phyloP scores from a whole-genome alignment of 2,329 filamentous ascomycete species.

The Fusarium tricinctum region DNA sequence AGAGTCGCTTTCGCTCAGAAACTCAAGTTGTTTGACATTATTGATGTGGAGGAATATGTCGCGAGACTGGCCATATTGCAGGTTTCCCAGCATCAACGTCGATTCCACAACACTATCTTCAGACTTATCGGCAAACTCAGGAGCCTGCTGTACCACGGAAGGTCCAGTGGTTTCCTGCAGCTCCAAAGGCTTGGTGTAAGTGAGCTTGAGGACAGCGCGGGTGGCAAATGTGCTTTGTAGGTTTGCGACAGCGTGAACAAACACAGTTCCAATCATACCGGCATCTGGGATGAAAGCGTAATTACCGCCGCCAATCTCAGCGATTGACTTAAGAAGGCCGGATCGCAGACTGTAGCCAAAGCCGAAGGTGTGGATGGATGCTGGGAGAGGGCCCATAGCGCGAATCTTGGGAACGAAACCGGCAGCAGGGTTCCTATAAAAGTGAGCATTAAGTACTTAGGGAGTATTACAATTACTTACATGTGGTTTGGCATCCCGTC shows the following conservation, averaged over 20 bases:
- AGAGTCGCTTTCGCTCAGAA: conserved; percentile 2
- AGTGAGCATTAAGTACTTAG: background rate
- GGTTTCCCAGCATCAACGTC: conserved; percentile 62
- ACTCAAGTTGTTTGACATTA: conserved; percentile 35
- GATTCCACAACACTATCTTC: conserved; percentile 48
- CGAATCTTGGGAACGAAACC: conserved; percentile 69
- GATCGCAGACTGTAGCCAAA: conserved; percentile 56
- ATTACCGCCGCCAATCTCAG: conserved; percentile 69
- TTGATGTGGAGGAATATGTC: conserved; percentile 64
- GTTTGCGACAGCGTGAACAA: conserved; percentile 73
- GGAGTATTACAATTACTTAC: conserved; percentile 49
- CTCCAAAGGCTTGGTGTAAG: conserved; percentile 54
- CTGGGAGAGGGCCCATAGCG: conserved; percentile 56
- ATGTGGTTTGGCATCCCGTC: conserved; percentile 69
- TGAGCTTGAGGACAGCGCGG: conserved; percentile 60
- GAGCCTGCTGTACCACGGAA: conserved; percentile 55
- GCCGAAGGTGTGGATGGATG: conserved; percentile 59
- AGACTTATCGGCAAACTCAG: conserved; percentile 25
- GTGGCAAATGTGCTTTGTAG: conserved; percentile 70
- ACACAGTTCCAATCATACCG: conserved; percentile 74
- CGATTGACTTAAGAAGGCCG: conserved; percentile 70
- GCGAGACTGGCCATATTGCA: conserved; percentile 73
- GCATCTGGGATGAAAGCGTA: conserved; percentile 74
- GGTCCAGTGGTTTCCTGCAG: conserved; percentile 59
- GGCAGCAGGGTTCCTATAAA: conserved; percentile 59